Evolutionary conservation across 106 monocot species (phyloP).

Genomic region (Acorus calamus): DNA sequence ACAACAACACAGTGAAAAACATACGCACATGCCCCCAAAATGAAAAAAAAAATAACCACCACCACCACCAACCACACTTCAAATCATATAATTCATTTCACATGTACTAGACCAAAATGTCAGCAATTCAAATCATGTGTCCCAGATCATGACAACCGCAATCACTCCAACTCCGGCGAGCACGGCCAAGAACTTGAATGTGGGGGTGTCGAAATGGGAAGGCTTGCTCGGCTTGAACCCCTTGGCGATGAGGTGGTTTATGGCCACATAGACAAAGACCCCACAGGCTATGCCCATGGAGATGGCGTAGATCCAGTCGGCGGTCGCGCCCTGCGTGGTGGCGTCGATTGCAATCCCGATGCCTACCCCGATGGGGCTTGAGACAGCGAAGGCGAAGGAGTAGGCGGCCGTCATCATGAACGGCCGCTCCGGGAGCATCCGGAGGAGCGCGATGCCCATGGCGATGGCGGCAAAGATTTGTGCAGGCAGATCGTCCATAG

Average conservation of each 20-base stretch:
- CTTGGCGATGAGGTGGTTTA: constrained; percentile 57
- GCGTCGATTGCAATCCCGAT: constrained; percentile 66
- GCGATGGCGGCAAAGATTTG: constrained; percentile 60
- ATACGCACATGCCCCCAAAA: no score
- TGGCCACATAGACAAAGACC: constrained; percentile 60
- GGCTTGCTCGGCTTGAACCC: constrained; percentile 33
- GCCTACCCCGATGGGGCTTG: constrained; percentile 58
- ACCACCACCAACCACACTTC: no score
- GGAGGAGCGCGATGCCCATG: constrained; percentile 59
- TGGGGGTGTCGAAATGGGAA: constrained; percentile 29
- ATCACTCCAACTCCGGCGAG: constrained; percentile 40
- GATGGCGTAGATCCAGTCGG: constrained; percentile 58
- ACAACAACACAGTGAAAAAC: no score
- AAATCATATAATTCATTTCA: no score
- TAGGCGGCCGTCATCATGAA: constrained; percentile 31
- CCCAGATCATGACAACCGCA: constrained; percentile 75
- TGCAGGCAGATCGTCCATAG: constrained; percentile 61
- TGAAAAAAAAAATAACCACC: no score
- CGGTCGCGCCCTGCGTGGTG: constrained; percentile 27
- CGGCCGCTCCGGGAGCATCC: constrained; percentile 53
- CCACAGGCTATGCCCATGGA: constrained; percentile 64
- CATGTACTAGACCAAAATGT: no score
- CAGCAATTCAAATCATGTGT: not conserved
- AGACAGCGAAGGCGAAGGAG: constrained; percentile 54
- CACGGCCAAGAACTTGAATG: constrained; percentile 45